Evolutionary conservation across 192 early-diverging fungal genomes (phyloP).

Genomic region (Rhizophlyctis rosea): DNA sequence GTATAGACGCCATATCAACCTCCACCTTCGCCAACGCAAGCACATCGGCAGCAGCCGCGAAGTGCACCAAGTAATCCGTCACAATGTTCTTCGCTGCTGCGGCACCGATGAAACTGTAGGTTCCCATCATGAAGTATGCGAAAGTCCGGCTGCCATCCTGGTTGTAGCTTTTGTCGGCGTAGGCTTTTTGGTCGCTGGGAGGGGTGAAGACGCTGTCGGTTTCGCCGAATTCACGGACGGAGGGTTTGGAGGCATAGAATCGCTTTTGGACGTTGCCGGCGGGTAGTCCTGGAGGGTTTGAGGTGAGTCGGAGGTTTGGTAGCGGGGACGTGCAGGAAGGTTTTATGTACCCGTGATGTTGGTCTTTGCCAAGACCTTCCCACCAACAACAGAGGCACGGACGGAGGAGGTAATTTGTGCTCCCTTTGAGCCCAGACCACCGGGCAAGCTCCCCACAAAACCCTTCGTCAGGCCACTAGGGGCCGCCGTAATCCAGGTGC

Average conservation of each 20-base stretch:
- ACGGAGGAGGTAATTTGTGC: background rate
- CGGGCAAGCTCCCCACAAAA: background rate
- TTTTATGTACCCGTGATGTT: slow-evolving; percentile 11
- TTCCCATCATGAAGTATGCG: slow-evolving; percentile 93
- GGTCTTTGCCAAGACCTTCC: slow-evolving; percentile 7
- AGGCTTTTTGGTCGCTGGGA: slow-evolving; percentile 28
- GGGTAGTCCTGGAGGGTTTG: slow-evolving; percentile 13
- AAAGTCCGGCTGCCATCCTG: slow-evolving; percentile 31
- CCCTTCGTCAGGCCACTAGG: background rate
- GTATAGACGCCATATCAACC: slow-evolving; percentile 86
- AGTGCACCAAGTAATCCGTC: slow-evolving; percentile 74
- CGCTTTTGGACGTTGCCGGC: slow-evolving; percentile 29
- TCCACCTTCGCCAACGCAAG: slow-evolving; percentile 97
- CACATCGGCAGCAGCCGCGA: slow-evolving; percentile 97
- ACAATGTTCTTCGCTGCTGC: slow-evolving; percentile 87
- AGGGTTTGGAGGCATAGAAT: slow-evolving; percentile 39
- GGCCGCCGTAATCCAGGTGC: slow-evolving; percentile 8
- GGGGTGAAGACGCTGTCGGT: slow-evolving; percentile 22
- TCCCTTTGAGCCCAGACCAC: slow-evolving; percentile 1
- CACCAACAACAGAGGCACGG: slow-evolving; percentile 7
- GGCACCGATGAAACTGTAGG: slow-evolving; percentile 78
- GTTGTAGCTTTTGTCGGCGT: slow-evolving; percentile 37
- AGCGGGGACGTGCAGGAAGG: background rate
- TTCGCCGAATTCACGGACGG: slow-evolving; percentile 20
- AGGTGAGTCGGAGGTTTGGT: background rate